These are phyloP conservation scores for Arabidopsis arenosa DNA, from an alignment of 345 rosid genomes.

Conservation along the genomic window DNA sequence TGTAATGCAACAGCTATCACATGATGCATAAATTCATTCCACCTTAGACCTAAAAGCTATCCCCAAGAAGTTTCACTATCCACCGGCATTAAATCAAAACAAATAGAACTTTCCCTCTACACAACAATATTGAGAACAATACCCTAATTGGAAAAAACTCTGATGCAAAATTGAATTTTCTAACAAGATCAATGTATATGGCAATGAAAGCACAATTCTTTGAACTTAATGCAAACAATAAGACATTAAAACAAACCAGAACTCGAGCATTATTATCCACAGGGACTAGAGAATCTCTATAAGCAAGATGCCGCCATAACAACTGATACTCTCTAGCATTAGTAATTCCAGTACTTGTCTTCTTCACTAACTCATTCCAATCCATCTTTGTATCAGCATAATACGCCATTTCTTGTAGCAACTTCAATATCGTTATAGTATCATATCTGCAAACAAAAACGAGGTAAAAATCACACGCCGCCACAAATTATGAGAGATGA, in stretches of 20 bases:
- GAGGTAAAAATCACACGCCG: not conserved
- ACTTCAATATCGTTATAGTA: conserved; percentile 55
- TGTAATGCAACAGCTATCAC: conserved; percentile 9
- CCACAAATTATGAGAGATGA: not conserved
- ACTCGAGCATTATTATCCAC: conserved; percentile 60
- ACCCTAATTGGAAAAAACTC: not conserved
- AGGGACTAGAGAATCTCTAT: conserved; percentile 56
- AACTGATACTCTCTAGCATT: conserved; percentile 77
- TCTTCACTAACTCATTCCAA: conserved; percentile 71
- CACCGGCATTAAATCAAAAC: not conserved
- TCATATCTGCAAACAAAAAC: conserved; percentile 52
- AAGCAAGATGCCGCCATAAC: conserved; percentile 97
- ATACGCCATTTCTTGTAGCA: conserved; percentile 70
- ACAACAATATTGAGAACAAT: conserved; percentile 14
- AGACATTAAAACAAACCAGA: conserved; percentile 52
- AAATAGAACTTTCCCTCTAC: not conserved
- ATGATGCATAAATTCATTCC: conserved; percentile 1
- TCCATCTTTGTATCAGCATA: conserved; percentile 55
- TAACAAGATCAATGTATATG: not conserved
- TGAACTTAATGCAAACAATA: not conserved
- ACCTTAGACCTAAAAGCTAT: not conserved
- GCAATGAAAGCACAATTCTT: too few species aligned
- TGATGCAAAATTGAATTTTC: not conserved
- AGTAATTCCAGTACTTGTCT: conserved; percentile 69
- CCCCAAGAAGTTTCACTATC: not conserved